Evolutionary conservation across 2,329 filamentous ascomycete genomes (phyloP).

Genomic region (Colletotrichum liaoningense): DNA sequence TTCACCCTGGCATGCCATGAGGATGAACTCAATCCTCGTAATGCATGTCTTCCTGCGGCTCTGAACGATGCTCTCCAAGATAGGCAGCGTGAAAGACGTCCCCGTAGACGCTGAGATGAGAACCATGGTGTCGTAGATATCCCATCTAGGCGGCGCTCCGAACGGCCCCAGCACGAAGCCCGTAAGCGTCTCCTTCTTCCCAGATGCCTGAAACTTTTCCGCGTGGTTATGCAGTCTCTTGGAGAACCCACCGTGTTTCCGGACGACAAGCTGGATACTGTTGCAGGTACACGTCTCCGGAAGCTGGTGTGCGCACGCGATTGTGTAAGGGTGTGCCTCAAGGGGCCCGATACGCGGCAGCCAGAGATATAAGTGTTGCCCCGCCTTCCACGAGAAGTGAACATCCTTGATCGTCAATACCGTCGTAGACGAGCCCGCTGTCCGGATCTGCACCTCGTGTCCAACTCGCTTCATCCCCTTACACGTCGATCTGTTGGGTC

Average conservation of each 20-base stretch:
- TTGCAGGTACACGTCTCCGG: slow-evolving; percentile 66
- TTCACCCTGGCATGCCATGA: slow-evolving; percentile 62
- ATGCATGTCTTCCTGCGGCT: slow-evolving; percentile 57
- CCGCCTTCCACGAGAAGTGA: slow-evolving; percentile 68
- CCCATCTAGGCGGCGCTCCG: slow-evolving; percentile 65
- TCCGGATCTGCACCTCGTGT: slow-evolving; percentile 61
- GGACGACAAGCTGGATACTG: slow-evolving; percentile 68
- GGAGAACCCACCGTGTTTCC: slow-evolving; percentile 68
- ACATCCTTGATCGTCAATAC: slow-evolving; percentile 70
- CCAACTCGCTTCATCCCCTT: slow-evolving; percentile 62
- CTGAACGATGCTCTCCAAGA: slow-evolving; percentile 65
- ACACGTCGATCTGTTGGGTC: slow-evolving; percentile 54
- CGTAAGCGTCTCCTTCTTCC: slow-evolving; percentile 46
- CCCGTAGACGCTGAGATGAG: slow-evolving; percentile 72
- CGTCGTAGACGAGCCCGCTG: slow-evolving; percentile 63
- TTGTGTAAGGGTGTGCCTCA: slow-evolving; percentile 72
- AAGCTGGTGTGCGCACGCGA: slow-evolving; percentile 65
- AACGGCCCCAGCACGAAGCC: slow-evolving; percentile 68
- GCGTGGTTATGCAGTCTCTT: slow-evolving; percentile 58
- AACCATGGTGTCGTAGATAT: slow-evolving; percentile 69
- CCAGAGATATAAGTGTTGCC: slow-evolving; percentile 72
- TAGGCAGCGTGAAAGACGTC: slow-evolving; percentile 70
- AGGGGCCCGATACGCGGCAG: slow-evolving; percentile 64
- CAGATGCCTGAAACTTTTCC: slow-evolving; percentile 26
- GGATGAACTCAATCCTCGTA: slow-evolving; percentile 63